These are phyloP conservation scores for Podila verticillata DNA, from an alignment of 192 early-diverging fungal species.

Conservation along the genomic window DNA sequence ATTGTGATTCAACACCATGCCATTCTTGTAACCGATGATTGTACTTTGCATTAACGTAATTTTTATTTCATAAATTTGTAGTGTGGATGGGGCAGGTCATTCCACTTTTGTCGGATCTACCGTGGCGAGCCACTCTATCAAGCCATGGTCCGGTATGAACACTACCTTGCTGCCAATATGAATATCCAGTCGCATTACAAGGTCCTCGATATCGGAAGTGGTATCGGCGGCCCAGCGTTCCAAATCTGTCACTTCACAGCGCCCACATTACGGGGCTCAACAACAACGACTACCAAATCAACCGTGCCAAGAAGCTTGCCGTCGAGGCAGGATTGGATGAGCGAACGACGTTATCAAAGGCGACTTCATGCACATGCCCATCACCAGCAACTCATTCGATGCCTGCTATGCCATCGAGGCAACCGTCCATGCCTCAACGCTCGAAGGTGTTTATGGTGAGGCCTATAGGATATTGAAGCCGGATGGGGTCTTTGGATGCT, in stretches of 20 bases:
- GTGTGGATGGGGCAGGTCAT: slow-evolving; percentile 88
- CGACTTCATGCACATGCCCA: slow-evolving; percentile 88
- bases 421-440: slow-evolving; percentile 85
- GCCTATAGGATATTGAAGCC: slow-evolving; percentile 94
- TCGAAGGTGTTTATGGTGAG: slow-evolving; percentile 89
- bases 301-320: slow-evolving; percentile 78
- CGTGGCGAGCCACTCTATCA: slow-evolving; percentile 78
- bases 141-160: slow-evolving; percentile 93
- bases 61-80: slow-evolving; percentile 10
- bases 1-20: too few species aligned
- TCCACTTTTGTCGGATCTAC: slow-evolving; percentile 92
- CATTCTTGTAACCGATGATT: not conserved
- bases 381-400: slow-evolving; percentile 81
- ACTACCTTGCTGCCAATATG: slow-evolving; percentile 82
- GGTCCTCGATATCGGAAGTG: slow-evolving; percentile 94
- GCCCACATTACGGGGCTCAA: slow-evolving; percentile 91
- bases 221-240: slow-evolving; percentile 93
- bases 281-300: slow-evolving; percentile 94
- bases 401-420: slow-evolving; percentile 97
- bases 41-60: not conserved
- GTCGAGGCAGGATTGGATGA: slow-evolving; percentile 70
- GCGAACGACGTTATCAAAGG: slow-evolving; percentile 69
- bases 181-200: slow-evolving; percentile 71
- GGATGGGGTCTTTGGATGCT: slow-evolving; percentile 89
- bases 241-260: slow-evolving; percentile 90